Evolutionary conservation across 495 filamentous ascomycete species (phyloP).

Genomic region (Aspergillus ellipticus): DNA sequence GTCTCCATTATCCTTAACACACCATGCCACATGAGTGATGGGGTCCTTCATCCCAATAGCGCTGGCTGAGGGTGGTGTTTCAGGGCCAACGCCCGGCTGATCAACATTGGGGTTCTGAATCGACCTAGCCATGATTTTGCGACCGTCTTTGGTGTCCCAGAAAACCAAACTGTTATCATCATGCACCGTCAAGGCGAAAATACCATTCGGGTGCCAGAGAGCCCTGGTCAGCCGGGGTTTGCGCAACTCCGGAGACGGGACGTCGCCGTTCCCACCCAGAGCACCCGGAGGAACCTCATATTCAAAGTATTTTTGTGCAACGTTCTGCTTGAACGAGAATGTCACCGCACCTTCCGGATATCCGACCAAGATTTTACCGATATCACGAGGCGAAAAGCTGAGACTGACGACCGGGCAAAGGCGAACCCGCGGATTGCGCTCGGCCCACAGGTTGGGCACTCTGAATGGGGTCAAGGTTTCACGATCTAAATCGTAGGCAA

Average conservation of each 20-base stretch:
- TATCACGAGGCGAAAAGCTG: conserved; percentile 83
- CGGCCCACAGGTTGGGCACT: conserved; percentile 80
- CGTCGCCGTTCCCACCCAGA: conserved; percentile 74
- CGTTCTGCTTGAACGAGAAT: conserved; percentile 88
- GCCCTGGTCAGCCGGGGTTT: conserved; percentile 73
- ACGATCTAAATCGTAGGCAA: conserved; percentile 87
- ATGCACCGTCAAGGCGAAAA: conserved; percentile 81
- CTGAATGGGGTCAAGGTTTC: conserved; percentile 69
- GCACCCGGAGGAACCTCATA: conserved; percentile 80
- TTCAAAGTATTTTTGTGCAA: conserved; percentile 70
- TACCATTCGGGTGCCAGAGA: conserved; percentile 92
- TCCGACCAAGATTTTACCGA: conserved; percentile 85
- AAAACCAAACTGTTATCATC: conserved; percentile 88
- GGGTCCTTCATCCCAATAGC: conserved; percentile 61
- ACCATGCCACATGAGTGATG: conserved; percentile 78
- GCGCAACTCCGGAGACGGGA: conserved; percentile 47
- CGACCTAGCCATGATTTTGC: conserved; percentile 78
- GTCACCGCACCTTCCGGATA: conserved; percentile 84
- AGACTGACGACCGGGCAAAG: conserved; percentile 66
- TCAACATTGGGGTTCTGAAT: conserved; percentile 69
- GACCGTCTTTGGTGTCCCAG: conserved; percentile 92
- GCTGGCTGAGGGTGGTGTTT: conserved; percentile 32
- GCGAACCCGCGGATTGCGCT: conserved; percentile 55
- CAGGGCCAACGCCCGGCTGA: conserved; percentile 48
- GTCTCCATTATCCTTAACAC: conserved; percentile 84